A percentile compares a stretch with the other conserved stretches of the same genome.
Conservation (phyloP, 805 yeast genomes). For the Candida verbasci region DNA sequence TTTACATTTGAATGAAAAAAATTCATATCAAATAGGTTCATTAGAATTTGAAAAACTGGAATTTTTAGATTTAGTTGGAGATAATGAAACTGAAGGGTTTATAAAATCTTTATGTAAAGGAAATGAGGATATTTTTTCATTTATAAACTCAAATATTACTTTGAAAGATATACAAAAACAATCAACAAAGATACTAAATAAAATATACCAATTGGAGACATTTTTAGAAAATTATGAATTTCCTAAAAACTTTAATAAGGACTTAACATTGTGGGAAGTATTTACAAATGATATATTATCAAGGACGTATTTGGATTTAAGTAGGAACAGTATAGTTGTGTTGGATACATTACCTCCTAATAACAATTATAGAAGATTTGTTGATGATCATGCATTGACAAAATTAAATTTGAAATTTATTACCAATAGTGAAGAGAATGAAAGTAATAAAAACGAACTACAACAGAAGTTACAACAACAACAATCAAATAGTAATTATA, state of each 20-base stretch:
- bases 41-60: conserved; percentile 50
- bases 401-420: conserved; percentile 31
- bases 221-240: conserved; percentile 29
- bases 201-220: conserved; percentile 24
- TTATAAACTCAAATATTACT: conserved; percentile 39
- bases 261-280: conserved; percentile 30
- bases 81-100: conserved; percentile 55
- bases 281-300: conserved; percentile 28
- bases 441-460: not conserved
- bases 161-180: conserved; percentile 40
- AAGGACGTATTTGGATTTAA: conserved; percentile 23
- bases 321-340: conserved; percentile 27
- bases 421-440: conserved; percentile 11
- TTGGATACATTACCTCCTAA: conserved; percentile 20
- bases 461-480: not conserved
- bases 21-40: conserved; percentile 41
- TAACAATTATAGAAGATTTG: conserved; percentile 21
- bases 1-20: conserved; percentile 15
- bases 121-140: conserved; percentile 31
- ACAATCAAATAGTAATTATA: too few species aligned
- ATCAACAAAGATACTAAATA: conserved; percentile 28
- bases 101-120: conserved; percentile 36
- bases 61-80: conserved; percentile 34
- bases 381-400: conserved; percentile 27
- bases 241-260: conserved; percentile 21